Evolutionary conservation across 768 basidiomycete genomes (phyloP), one percentile per base, ranked within the genome.

Genomic region (Mrakia hoshinonis): DNA sequence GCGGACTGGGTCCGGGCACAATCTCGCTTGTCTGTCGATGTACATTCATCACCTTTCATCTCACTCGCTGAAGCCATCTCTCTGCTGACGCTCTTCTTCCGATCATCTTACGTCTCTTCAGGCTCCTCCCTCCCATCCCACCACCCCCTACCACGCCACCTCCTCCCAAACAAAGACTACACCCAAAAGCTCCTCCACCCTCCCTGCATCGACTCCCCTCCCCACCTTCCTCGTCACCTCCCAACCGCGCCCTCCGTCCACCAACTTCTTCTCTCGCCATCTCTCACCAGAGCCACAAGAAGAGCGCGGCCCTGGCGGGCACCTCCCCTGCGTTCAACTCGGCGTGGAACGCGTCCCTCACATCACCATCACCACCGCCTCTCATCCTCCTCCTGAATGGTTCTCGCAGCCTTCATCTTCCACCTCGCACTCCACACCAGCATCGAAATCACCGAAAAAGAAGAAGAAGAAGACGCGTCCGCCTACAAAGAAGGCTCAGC

Each of bases 201-300:
- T 31, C 34, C 18, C 55, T 31, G 3, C 58, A 6, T 10, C 58
- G 31, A 10, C 18, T 36, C 5, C 58, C 12, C 36, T 61, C 36
- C 58, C 58, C 13, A 36, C 58, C 22, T 61, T 61, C 34, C 58
- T 61, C 34, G 58, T 61, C 58, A 61, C 58, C 34, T 36, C 58
- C 36, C 58, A n/a, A 15, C 36, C 58, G 15, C 58, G 58, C 34
- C 34, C 13, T 10, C 29, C 58, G 10, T 20, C 15, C 34, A 38
- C 58, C 34, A 61, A 61, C 58, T n/a, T 22, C 22, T 61, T 61
- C 36, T 61, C 58, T 10, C 31, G 34, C 18, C 20, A 36, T n/a
- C 58, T 61, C 22, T 36, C 36, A 3, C 58, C 58, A 22, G 58
- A 61, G 36, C 58, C 36, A 1, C 34, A 15, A 61, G 58, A 61